Base-by-base conservation (phyloP, 1,284 basidiomycete species). In the Rhodotorula glutinis region DNA sequence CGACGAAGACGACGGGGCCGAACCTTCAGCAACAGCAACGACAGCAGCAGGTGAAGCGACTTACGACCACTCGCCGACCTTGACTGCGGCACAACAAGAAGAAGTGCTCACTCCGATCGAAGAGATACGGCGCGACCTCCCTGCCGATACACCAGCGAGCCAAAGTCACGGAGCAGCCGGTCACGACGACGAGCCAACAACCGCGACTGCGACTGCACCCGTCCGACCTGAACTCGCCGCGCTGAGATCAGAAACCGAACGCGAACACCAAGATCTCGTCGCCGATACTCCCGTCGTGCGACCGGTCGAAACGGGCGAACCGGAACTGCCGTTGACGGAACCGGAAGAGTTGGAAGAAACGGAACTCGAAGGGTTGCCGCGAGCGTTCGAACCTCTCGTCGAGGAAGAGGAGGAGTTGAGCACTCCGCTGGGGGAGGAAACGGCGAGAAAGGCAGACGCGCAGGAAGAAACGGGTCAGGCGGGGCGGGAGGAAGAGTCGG, bases 191-290 rank as follows among this genome's bases (percentile, higher is more conserved):
- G 10, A n/a, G n/a, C 23, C 13, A n/a, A n/a, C 3, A 13, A 3
- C 27, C n/a, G n/a, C 27, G n/a, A 7, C 7, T 13, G 16, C 25
- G 11, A 23, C n/a, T 13, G 49, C 25, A 16, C 49, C 14, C 11
- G 13, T 51, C 25, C 49, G 49, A 51, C 49, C 49, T 25, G 49
- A 51, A 51, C 49, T 51, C n/a, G 49, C 49, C 9, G 25, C n/a
- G 49, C 49, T 51, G n/a, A 25, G 25, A 16, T 25, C 49, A 5
- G 49, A 25, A 14, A 27, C 49, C 13, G 38, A 51, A n/a, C 44
- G 55, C 51, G 58, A 59, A 21, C 38, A 30, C 1, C 51, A 53
- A 13, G 56, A 63, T n/a, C 52, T 63, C 2, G 43, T 51, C 14
- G 21, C 44, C 17, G 49, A 60, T 29, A 46, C 47, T 9, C 44